These are phyloP conservation scores for Brassica rapa DNA, from an alignment of 345 rosid genomes.

Conservation along the genomic window DNA sequence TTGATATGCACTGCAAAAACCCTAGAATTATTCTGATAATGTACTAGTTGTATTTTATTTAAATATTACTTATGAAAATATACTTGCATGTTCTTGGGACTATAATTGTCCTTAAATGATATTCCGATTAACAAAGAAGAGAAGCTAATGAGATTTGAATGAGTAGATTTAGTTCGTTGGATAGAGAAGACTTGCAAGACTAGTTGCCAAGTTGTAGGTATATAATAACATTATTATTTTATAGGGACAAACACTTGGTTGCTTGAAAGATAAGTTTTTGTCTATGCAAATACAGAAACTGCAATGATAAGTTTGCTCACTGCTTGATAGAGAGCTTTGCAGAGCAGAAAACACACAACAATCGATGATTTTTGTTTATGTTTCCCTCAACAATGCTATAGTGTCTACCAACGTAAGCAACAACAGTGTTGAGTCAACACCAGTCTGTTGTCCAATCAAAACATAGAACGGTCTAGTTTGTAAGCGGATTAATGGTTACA, in stretches of 20 bases:
- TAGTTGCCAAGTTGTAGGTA: constrained; percentile 39
- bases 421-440: neutral
- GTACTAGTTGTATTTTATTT: neutral
- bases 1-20: too few species aligned
- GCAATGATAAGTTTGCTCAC: constrained; percentile 31
- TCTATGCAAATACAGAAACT: constrained; percentile 26
- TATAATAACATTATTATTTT: constrained; percentile 22
- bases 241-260: constrained; percentile 30
- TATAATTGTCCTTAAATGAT: constrained; percentile 27
- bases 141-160: constrained; percentile 13
- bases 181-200: constrained; percentile 8
- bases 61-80: neutral
- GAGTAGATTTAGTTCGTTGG: constrained; percentile 22
- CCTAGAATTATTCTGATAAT: neutral
- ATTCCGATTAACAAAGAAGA: constrained; percentile 19
- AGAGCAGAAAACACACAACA: constrained; percentile 6
- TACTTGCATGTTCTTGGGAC: constrained; percentile 38
- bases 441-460: neutral
- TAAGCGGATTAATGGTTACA: neutral
- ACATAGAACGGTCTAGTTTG: neutral
- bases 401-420: constrained; percentile 6
- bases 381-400: constrained; percentile 3
- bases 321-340: constrained; percentile 4
- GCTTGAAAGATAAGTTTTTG: constrained; percentile 37
- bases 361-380: constrained; percentile 36